Evolutionary conservation across 768 basidiomycete species (phyloP), one percentile per base, ranked within the genome.

Genomic region (Calvatia gigantea): DNA sequence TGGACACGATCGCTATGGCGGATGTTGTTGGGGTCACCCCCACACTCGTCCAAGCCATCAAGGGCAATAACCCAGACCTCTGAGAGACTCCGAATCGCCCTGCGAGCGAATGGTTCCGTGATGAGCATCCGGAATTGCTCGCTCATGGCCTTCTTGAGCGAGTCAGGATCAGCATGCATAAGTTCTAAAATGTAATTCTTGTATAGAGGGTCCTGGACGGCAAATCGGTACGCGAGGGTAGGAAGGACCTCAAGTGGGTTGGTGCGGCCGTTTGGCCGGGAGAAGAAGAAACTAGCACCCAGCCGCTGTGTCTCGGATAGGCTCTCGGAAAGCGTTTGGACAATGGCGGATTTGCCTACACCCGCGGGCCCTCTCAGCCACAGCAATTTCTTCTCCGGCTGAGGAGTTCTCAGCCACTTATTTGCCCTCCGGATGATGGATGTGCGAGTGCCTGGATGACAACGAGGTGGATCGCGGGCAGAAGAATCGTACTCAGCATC

Each of bases 21-120:
- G 2, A 14, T 27, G 17, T 17, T 29, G n/a, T 12, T 38, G 6
- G 33, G 21, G 2, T 51, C 35, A 14, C 51, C 59, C 1, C 57
- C 44, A 21, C 67, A 67, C 45, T 66, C 68, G 35, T 70, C 69
- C 1, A 69, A 51, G 3, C 66, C 68, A 42, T 69, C 68, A 14
- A 33, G 9, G 1, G 51, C 67, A 60, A 25, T 62, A 35, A 9
- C 64, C 41, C 28, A 54, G 15, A 8, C 21, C 6, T 38, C 33
- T 7, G n/a, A 8, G 7, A 41, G 9, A 9, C 3, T 2, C 8
- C 25, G 37, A 1, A 51, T 3, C 17, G 8, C 21, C 6, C 33
- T 21, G 7, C 3, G 19, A 25, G 25, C 25, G 11, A 62, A 46
- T 1, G 64, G 58, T 12, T 61, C 48, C 1, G 61, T 25, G 5